Evolutionary conservation across 1,284 basidiomycete species (phyloP), one percentile per base, ranked within the genome.

Genomic region (Puccinia polysora): DNA sequence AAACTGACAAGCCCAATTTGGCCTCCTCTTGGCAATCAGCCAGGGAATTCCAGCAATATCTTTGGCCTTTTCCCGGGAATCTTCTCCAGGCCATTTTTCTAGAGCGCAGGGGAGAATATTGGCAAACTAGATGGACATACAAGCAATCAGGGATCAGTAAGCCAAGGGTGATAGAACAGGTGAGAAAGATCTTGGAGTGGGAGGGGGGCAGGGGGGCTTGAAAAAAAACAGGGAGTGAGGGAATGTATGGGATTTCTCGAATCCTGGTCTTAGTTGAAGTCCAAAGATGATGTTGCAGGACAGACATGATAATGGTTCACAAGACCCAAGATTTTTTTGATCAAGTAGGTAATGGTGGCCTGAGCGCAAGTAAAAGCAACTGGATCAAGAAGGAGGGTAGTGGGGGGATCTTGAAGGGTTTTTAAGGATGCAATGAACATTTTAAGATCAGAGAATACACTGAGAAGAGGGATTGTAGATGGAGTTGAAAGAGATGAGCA

Each of bases 1-100:
- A n/a, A n/a, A n/a, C n/a, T n/a, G n/a, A n/a, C n/a, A n/a, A n/a
- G n/a, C n/a, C 55, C 36, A 53, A 45, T 23, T 72, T 12, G 69
- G 69, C n/a, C 69, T 38, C 10, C 59, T 63, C 43, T 72, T 72
- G 45, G 69, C 69, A 28, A 72, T 72, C 50, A 72, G n/a, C 5
- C 63, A 3, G 12, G 69, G 69, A n/a, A 72, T 50, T 2, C 59
- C 69, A 45, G 23, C 38, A 40, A 72, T 30, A 34, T 72, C 69
- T 56, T 72, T 25, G 34, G 32, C 36, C 40, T 72, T 72, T 12
- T 72, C 69, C 15, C 40, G 4, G 25, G 34, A 32, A 43, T 72
- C 69, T 64, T 72, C 69, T 23, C 64, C 49, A n/a, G 36, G 1
- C 69, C 69, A 72, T 55, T 63, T 14, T 5, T 45, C 50, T 15